These are phyloP conservation scores for Paecilomyces formosus DNA, from an alignment of 2,329 filamentous ascomycete species.

Conservation along the genomic window DNA sequence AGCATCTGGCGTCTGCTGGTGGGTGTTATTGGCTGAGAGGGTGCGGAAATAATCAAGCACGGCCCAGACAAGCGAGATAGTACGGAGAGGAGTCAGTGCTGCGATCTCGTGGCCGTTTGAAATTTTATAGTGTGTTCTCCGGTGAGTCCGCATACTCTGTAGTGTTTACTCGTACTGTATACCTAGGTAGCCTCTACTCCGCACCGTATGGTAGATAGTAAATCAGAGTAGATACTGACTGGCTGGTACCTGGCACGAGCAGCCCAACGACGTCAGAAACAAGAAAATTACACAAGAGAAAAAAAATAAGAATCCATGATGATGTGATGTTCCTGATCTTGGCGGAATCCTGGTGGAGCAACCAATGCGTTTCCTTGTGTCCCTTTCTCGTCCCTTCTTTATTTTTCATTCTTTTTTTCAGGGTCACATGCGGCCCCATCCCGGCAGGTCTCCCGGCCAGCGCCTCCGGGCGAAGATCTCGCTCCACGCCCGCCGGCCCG, in stretches of 20 bases:
- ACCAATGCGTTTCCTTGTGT: background rate
- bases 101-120: background rate
- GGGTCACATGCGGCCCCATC: background rate
- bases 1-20: background rate
- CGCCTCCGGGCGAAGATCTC: background rate
- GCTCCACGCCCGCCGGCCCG: background rate
- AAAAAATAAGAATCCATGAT: background rate
- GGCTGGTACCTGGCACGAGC: background rate
- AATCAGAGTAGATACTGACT: background rate
- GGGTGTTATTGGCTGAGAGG: background rate
- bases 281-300: background rate
- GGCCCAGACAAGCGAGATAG: background rate
- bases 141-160: no score
- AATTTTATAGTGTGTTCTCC: background rate
- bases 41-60: background rate
- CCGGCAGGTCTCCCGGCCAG: background rate
- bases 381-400: background rate
- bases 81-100: background rate
- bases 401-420: background rate
- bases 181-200: background rate
- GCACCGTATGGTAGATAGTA: background rate
- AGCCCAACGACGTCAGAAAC: no score
- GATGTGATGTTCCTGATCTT: background rate
- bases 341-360: background rate
- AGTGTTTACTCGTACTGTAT: no score